Conservation (phyloP, 768 basidiomycete genomes). For the Lactarius evosmus region DNA sequence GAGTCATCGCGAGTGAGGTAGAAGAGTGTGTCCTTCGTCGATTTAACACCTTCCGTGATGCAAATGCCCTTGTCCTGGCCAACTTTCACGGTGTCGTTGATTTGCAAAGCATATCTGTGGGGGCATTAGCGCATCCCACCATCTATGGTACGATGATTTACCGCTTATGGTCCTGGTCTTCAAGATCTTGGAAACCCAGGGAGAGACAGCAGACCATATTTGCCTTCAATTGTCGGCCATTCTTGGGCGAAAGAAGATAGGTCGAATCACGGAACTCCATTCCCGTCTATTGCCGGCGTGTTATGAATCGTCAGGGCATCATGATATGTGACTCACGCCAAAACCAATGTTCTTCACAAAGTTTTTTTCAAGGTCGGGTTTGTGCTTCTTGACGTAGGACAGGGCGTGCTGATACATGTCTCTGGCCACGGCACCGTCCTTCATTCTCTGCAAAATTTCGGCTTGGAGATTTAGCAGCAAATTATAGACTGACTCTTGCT, state of each 20-base stretch:
- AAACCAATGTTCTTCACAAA: conserved; percentile 91
- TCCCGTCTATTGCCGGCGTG: conserved; percentile 61
- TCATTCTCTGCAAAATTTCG: conserved; percentile 71
- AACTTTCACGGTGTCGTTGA: conserved; percentile 86
- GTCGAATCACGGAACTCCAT: conserved; percentile 91
- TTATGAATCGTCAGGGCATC: background rate
- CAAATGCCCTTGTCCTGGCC: conserved; percentile 61
- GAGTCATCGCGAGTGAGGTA: conserved; percentile 67
- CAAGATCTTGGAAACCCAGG: conserved; percentile 81
- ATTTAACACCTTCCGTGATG: conserved; percentile 82
- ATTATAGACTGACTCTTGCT: conserved; percentile 87
- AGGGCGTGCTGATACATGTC: conserved; percentile 82
- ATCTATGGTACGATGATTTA: conserved; percentile 35
- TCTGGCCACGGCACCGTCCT: conserved; percentile 69
- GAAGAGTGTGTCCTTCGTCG: conserved; percentile 83
- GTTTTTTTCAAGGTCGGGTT: conserved; percentile 75
- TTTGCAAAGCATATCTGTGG: conserved; percentile 77
- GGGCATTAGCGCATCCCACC: background rate
- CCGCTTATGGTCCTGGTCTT: conserved; percentile 76
- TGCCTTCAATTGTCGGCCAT: conserved; percentile 60
- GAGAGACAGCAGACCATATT: conserved; percentile 86
- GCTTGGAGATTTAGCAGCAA: conserved; percentile 74
- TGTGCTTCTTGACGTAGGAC: conserved; percentile 68
- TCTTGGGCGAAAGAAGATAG: conserved; percentile 82
- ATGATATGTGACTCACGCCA: conserved; percentile 51